Conservation (phyloP, 352 stramenopile genomes). For the Globisporangium uncinulatum region DNA sequence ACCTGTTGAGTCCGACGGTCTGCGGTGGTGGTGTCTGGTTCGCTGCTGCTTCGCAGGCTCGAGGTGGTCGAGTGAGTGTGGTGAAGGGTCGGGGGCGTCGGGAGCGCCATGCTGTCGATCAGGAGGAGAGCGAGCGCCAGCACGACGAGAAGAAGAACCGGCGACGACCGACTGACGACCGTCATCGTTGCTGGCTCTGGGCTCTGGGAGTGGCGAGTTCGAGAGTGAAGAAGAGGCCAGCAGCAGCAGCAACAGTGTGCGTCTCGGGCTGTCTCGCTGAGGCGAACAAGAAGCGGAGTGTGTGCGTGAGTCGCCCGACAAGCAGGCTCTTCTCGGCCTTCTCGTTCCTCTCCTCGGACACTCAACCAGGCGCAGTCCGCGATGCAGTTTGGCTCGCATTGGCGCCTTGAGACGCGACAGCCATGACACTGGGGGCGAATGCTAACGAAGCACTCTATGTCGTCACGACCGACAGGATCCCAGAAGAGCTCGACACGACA, state of each 20-base stretch:
- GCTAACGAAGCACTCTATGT: no score
- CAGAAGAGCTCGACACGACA: no score
- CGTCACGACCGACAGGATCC: no score
- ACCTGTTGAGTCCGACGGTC: background rate
- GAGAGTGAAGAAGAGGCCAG: background rate
- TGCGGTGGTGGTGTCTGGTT: background rate
- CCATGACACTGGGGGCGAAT: no score
- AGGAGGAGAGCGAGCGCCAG: background rate
- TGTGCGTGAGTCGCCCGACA: no score
- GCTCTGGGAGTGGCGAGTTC: background rate
- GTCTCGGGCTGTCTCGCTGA: no score
- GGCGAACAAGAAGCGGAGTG: background rate
- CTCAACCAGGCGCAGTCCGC: no score
- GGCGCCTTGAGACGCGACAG: no score
- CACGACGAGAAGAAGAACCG: background rate
- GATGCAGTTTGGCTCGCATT: no score
- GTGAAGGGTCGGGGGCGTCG: background rate
- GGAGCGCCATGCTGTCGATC: background rate
- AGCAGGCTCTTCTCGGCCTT: no score
- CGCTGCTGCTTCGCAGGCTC: background rate
- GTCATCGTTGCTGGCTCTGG: background rate
- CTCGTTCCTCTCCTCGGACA: no score
- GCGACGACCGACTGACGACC: background rate
- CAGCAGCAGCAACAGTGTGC: background rate
- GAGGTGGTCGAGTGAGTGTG: background rate